Conservation (phyloP, 495 filamentous ascomycete species). For the Lophiostoma macrostomum region DNA sequence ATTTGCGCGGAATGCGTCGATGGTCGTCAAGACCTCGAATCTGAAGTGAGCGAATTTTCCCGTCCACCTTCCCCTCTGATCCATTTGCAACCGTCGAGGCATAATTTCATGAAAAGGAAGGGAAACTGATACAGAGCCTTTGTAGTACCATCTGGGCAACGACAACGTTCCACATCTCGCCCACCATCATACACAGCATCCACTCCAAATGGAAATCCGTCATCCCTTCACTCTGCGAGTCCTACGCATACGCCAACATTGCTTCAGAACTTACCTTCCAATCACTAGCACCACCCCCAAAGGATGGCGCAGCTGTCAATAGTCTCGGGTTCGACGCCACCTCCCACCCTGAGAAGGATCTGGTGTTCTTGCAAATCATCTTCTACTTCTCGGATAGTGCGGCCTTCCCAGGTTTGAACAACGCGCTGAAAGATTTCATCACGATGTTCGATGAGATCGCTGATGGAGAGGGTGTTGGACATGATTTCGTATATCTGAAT, state of each 20-base stretch:
- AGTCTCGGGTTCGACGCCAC: constrained; percentile 1
- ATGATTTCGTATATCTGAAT: constrained; percentile 59
- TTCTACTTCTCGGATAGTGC: not conserved
- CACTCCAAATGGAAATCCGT: constrained; percentile 11
- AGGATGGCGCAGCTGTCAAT: not conserved
- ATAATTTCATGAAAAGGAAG: too few species aligned
- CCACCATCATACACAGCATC: constrained; percentile 9
- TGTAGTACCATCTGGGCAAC: constrained; percentile 19
- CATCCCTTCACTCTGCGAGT: constrained; percentile 2
- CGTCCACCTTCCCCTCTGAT: too few species aligned
- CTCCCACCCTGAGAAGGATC: constrained; percentile 8
- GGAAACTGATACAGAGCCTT: too few species aligned
- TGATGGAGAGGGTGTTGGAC: constrained; percentile 14
- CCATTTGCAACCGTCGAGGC: too few species aligned
- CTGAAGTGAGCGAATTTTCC: constrained; percentile 3
- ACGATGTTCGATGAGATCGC: not conserved
- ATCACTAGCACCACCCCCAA: constrained; percentile 1
- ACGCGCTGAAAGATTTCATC: constrained; percentile 33
- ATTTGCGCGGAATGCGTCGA: constrained; percentile 1
- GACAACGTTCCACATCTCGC: constrained; percentile 13
- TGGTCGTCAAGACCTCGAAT: not conserved
- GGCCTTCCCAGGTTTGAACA: constrained; percentile 18
- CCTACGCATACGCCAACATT: not conserved
- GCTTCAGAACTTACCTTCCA: constrained; percentile 15
- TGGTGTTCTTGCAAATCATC: constrained; percentile 16